phyloP scores from a whole-genome alignment of 2,329 filamentous ascomycete species.

The Camillea tinctor region DNA sequence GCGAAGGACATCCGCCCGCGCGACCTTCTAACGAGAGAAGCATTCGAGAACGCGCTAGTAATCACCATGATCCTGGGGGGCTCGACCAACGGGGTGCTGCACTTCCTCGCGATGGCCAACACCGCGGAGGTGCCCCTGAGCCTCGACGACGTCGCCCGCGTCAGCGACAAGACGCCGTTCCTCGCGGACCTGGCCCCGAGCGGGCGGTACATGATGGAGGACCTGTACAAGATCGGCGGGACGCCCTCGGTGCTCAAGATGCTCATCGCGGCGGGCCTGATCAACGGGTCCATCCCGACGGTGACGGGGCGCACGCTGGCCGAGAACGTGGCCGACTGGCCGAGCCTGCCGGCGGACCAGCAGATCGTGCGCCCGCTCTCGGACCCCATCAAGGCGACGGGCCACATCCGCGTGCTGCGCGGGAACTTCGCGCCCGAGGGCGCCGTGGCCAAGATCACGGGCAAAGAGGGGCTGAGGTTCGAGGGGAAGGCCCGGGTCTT shows the following conservation, averaged over 20 bases:
- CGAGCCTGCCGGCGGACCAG: slow-evolving; percentile 62
- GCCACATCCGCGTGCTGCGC: slow-evolving; percentile 83
- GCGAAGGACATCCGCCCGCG: slow-evolving; percentile 78
- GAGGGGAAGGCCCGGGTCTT: slow-evolving; percentile 80
- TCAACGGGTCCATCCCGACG: slow-evolving; percentile 69
- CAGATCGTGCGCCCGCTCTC: slow-evolving; percentile 76
- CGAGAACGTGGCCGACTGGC: slow-evolving; percentile 69
- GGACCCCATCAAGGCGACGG: slow-evolving; percentile 73
- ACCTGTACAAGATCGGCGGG: slow-evolving; percentile 74
- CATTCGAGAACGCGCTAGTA: slow-evolving; percentile 86
- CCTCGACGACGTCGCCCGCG: slow-evolving; percentile 78
- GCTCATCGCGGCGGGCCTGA: slow-evolving; percentile 66
- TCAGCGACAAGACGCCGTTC: slow-evolving; percentile 80
- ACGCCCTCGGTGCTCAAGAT: slow-evolving; percentile 74
- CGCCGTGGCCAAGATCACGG: slow-evolving; percentile 93
- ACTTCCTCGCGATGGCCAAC: slow-evolving; percentile 87
- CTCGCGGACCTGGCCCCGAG: slow-evolving; percentile 82
- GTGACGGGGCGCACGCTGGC: slow-evolving; percentile 74
- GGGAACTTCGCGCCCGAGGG: slow-evolving; percentile 88
- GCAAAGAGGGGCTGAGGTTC: slow-evolving; percentile 86
- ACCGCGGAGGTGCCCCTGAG: slow-evolving; percentile 75
- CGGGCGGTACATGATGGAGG: slow-evolving; percentile 79
- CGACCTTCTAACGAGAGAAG: slow-evolving; percentile 74
- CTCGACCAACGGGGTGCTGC: slow-evolving; percentile 84
- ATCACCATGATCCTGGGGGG: slow-evolving; percentile 92